These are phyloP conservation scores for Venustampulla echinocandica DNA, from an alignment of 495 filamentous ascomycete genomes.

Conservation along the genomic window DNA sequence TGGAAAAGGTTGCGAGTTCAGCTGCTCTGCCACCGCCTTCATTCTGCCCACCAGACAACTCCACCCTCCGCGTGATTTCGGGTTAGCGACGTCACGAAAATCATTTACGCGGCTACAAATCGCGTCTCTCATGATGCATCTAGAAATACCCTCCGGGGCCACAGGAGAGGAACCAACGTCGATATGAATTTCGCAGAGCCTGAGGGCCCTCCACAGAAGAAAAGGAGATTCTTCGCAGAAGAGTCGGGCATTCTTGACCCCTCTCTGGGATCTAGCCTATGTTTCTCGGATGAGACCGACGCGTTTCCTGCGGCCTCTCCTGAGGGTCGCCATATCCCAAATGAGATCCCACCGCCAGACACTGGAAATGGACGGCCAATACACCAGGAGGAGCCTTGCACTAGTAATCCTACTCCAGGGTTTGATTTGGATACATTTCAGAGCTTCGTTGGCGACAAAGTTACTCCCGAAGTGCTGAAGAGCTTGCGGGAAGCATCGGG, in stretches of 20 bases:
- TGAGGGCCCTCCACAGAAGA: slow-evolving; percentile 64
- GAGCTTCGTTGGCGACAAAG: slow-evolving; percentile 57
- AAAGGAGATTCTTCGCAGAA: slow-evolving; percentile 72
- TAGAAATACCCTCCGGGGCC: slow-evolving; percentile 3
- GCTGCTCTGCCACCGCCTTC: too few species aligned
- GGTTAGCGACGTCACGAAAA: neutral
- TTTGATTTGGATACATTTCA: slow-evolving; percentile 67
- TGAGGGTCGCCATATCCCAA: neutral
- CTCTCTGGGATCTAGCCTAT: slow-evolving; percentile 12
- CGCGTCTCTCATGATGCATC: slow-evolving; percentile 33
- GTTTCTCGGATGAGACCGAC: slow-evolving; percentile 17
- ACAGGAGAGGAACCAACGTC: slow-evolving; percentile 1
- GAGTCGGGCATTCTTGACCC: slow-evolving; percentile 26
- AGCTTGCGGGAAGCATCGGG: slow-evolving; percentile 50
- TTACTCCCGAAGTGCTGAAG: slow-evolving; percentile 42
- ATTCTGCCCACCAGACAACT: too few species aligned
- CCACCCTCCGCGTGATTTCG: too few species aligned
- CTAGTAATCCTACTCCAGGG: slow-evolving; percentile 2
- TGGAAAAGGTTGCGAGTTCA: too few species aligned
- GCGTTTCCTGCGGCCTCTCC: slow-evolving; percentile 8
- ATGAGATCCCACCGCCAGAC: neutral
- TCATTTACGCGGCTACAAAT: slow-evolving; percentile 9
- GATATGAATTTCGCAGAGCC: slow-evolving; percentile 48
- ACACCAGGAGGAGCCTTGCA: slow-evolving; percentile 5
- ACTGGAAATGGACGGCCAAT: slow-evolving; percentile 2